These are phyloP conservation scores for Rhododendron vialii DNA, from an alignment of 148 eudicot species.

Conservation along the genomic window DNA sequence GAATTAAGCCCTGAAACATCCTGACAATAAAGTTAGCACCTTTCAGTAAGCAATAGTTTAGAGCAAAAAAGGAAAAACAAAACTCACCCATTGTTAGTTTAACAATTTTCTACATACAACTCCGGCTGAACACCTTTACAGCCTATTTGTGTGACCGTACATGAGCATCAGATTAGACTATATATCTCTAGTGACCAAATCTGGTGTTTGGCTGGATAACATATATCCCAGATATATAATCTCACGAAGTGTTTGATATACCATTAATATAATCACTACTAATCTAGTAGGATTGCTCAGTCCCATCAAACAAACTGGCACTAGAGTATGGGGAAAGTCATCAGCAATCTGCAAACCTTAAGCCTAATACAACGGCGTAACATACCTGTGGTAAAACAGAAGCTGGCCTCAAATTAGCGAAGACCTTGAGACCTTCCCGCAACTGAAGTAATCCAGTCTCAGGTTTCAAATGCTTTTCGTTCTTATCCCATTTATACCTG, in stretches of 20 bases:
- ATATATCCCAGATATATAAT: background rate
- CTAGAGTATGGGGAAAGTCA: background rate
- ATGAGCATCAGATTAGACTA: background rate
- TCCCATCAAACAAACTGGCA: background rate
- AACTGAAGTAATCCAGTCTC: slow-evolving; percentile 98
- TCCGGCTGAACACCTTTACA: too few relatives aligned
- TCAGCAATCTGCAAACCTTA: background rate
- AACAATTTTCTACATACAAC: too few relatives aligned
- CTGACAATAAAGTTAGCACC: background rate
- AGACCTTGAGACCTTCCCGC: slow-evolving; percentile 86
- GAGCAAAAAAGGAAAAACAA: background rate
- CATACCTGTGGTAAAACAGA: slow-evolving; percentile 85
- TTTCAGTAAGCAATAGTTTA: background rate
- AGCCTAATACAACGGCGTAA: background rate
- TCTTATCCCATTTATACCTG: slow-evolving; percentile 91
- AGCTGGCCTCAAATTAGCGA: slow-evolving; percentile 97
- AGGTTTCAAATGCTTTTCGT: slow-evolving; percentile 80
- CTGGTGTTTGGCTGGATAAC: background rate
- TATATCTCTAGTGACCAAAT: background rate
- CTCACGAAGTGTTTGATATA: background rate
- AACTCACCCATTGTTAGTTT: too few relatives aligned
- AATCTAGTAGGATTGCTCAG: background rate
- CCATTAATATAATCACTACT: too few relatives aligned
- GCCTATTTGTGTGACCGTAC: too few relatives aligned
- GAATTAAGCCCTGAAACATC: background rate